Evolutionary conservation across 176 grass and related monocot genomes (phyloP), one percentile per base, ranked within the genome.

Genomic region (Bonia amplexicaulis): DNA sequence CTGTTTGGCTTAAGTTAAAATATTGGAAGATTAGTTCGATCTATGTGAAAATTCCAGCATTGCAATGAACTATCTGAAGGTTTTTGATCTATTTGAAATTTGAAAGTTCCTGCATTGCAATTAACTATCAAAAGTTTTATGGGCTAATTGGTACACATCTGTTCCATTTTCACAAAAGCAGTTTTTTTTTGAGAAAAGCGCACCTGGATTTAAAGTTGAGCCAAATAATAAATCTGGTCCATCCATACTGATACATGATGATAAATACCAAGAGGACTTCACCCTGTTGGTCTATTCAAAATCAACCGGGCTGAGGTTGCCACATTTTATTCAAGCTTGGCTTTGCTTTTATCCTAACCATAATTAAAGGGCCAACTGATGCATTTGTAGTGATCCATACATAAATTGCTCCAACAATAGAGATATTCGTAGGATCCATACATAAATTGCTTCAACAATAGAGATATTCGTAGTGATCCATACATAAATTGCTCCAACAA

Each of bases 51-150:
- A 29, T 49, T 70, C 51, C 33, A 39, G 45, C 53, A 22, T 27
- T 74, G 7, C 17, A 31, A 73, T 41, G 70, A 82, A 62, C 71
- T 82, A 45, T 65, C 42, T 87, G 41, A 74, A 73, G 33, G 12
- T 55, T 66, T 53, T 73, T 81, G 44, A 12, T 65, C 29, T 35
- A 33, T 33, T 33, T 33, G 31, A 33, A 33, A 75, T 73, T 31
- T 19, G 20, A 31, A 80, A 69, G 25, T 45, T 74, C 20, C 69
- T 39, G 31, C 49, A 55, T 52, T 84, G 9, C 39, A 51, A 69
- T 72, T 33, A 69, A 54, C 59, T 57, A 73, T 57, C 46, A 17
- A 37, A 72, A 66, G 16, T 10, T 67, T 51, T 48, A 27, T 26
- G 41, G 69, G 44, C 20, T 72, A 72, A 49, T 27, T 25, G 2